Percentiles rank a stretch among this genome's conserved stretches.
Evolutionary conservation across 2,329 filamentous ascomycete genomes (phyloP).

Genomic region (Fusarium anguioides): DNA sequence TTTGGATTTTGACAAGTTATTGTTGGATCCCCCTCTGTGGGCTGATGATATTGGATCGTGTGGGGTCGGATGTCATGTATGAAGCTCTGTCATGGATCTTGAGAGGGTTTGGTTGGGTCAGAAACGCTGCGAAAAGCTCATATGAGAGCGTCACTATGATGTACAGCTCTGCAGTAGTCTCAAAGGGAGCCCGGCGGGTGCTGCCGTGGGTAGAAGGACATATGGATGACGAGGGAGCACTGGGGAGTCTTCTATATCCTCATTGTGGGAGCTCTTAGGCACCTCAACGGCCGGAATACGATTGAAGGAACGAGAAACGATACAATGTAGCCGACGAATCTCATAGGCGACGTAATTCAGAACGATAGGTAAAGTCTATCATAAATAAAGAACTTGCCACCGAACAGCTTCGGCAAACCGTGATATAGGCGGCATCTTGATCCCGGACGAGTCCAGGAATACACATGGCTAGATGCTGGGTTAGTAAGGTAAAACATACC

Average conservation of each 20-base stretch:
- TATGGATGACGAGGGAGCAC: slow-evolving; percentile 20
- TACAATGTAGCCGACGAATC: not conserved
- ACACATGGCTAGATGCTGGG: not conserved
- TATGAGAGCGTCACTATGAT: not conserved
- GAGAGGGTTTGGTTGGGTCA: slow-evolving; percentile 3
- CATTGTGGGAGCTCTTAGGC: slow-evolving; percentile 11
- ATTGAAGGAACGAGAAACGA: slow-evolving; percentile 6
- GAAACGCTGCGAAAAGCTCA: not conserved
- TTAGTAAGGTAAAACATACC: not conserved
- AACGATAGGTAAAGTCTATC: not conserved
- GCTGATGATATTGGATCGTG: slow-evolving; percentile 35
- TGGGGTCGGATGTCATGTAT: slow-evolving; percentile 28
- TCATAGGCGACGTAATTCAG: not conserved
- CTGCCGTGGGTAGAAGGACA: slow-evolving; percentile 23
- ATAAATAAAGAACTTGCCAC: not conserved
- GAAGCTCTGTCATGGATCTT: slow-evolving; percentile 10
- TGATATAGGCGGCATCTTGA: not conserved
- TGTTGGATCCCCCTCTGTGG: slow-evolving; percentile 34
- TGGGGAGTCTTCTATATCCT: slow-evolving; percentile 21
- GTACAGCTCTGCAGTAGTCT: not conserved
- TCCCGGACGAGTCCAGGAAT: not conserved
- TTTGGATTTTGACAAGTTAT: slow-evolving; percentile 35
- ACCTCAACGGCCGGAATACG: not conserved
- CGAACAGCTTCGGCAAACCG: not conserved
- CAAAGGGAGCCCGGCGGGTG: slow-evolving; percentile 11